phyloP scores from a whole-genome alignment of 306 rosid genomes.

The Corylus americana region DNA sequence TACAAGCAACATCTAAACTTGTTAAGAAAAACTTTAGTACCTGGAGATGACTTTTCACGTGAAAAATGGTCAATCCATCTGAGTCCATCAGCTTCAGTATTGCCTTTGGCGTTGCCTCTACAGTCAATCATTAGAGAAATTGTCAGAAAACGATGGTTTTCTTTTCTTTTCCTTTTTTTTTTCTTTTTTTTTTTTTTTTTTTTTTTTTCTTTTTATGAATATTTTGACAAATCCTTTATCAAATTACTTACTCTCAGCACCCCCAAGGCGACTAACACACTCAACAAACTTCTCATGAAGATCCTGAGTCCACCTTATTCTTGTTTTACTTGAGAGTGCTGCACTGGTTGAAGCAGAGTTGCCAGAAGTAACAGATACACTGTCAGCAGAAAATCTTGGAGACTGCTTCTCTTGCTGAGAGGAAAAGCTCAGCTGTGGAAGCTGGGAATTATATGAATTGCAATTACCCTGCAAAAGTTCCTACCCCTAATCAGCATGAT shows the following conservation, averaged over 20 bases:
- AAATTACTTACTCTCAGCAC: constrained; percentile 68
- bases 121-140: constrained; percentile 13
- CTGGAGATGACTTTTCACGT: constrained; percentile 91
- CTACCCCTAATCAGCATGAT: neutral
- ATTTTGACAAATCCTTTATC: neutral
- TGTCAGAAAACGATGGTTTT: constrained; percentile 17
- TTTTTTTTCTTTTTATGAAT: no score
- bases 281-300: constrained; percentile 90
- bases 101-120: constrained; percentile 95
- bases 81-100: constrained; percentile 76
- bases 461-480: constrained; percentile 37
- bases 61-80: constrained; percentile 79
- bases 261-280: constrained; percentile 83
- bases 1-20: neutral
- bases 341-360: constrained; percentile 42
- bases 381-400: constrained; percentile 40
- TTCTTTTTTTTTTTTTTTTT: neutral
- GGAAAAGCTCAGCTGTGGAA: constrained; percentile 40
- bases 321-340: constrained; percentile 48
- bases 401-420: constrained; percentile 53
- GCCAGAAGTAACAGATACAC: constrained; percentile 29
- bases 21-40: constrained; percentile 16
- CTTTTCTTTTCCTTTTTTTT: neutral
- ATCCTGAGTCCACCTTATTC: constrained; percentile 92
- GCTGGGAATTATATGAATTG: constrained; percentile 40